phyloP scores from a whole-genome alignment of 805 yeast genomes.

The Lachancea nothofagi region DNA sequence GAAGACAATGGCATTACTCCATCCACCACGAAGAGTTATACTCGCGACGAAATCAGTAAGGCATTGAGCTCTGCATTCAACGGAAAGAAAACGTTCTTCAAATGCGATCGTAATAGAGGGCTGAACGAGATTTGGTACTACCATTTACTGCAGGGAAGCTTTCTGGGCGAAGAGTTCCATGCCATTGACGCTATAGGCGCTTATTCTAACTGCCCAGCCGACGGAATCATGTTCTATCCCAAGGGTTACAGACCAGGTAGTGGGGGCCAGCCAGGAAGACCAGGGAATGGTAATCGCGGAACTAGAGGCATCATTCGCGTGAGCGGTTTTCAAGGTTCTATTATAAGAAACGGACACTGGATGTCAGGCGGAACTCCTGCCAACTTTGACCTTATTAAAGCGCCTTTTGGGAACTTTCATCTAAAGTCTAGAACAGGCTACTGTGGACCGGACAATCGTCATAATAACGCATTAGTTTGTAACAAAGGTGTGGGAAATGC shows the following conservation, averaged over 20 bases:
- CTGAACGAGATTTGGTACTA: slow-evolving; percentile 64
- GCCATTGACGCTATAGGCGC: slow-evolving; percentile 54
- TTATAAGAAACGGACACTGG: slow-evolving; percentile 85
- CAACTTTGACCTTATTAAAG: slow-evolving; percentile 50
- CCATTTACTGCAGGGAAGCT: slow-evolving; percentile 67
- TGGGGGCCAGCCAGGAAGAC: slow-evolving; percentile 16
- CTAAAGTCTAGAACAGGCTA: slow-evolving; percentile 66
- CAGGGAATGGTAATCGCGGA: slow-evolving; percentile 14
- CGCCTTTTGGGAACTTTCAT: slow-evolving; percentile 68
- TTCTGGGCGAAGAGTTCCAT: slow-evolving; percentile 56
- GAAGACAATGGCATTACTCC: slow-evolving; percentile 69
- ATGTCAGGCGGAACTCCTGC: slow-evolving; percentile 81
- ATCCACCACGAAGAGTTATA: slow-evolving; percentile 48
- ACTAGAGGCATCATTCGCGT: slow-evolving; percentile 28
- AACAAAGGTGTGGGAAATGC: slow-evolving; percentile 33
- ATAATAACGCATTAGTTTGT: slow-evolving; percentile 33
- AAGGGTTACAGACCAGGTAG: slow-evolving; percentile 41
- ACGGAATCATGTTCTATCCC: slow-evolving; percentile 69
- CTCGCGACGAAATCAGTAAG: slow-evolving; percentile 47
- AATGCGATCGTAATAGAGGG: slow-evolving; percentile 50
- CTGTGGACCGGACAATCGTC: slow-evolving; percentile 46
- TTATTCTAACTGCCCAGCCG: slow-evolving; percentile 56
- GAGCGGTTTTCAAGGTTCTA: slow-evolving; percentile 41
- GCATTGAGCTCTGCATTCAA: slow-evolving; percentile 45
- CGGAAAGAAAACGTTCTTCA: slow-evolving; percentile 53